Evolutionary conservation across 2,329 filamentous ascomycete genomes (phyloP).

Genomic region (Sphaerostilbella broomeana): DNA sequence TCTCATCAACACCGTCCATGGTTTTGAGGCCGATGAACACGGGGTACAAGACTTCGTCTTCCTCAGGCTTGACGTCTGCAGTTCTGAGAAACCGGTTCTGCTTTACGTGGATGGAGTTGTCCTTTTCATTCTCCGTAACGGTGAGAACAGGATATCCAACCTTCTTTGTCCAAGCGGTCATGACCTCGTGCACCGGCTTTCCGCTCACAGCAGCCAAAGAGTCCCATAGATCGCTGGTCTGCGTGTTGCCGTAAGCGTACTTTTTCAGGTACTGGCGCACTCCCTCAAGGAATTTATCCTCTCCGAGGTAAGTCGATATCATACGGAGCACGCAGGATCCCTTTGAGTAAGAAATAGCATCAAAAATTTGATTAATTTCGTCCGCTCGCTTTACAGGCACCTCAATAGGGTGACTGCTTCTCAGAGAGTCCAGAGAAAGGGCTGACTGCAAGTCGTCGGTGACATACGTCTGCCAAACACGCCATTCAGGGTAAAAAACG

Average conservation of each 20-base stretch:
- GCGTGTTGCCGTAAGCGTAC: constrained; percentile 93
- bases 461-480: constrained; percentile 94
- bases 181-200: constrained; percentile 82
- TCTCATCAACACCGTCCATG: constrained; percentile 72
- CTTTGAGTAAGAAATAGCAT: constrained; percentile 96
- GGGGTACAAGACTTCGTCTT: constrained; percentile 81
- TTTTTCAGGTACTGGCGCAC: constrained; percentile 88
- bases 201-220: constrained; percentile 82
- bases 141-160: constrained; percentile 88
- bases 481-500: constrained; percentile 94
- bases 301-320: constrained; percentile 92
- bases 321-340: constrained; percentile 93
- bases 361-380: constrained; percentile 97
- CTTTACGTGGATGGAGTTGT: constrained; percentile 74
- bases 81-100: constrained; percentile 94
- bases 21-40: constrained; percentile 83
- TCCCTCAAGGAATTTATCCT: constrained; percentile 88
- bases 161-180: constrained; percentile 96
- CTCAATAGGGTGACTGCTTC: constrained; percentile 94
- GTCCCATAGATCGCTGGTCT: constrained; percentile 85
- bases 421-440: constrained; percentile 77
- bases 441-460: constrained; percentile 87
- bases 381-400: constrained; percentile 92
- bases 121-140: constrained; percentile 59
- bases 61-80: constrained; percentile 86